phyloP scores from a whole-genome alignment of 208 protist genomes.

The Leishmania braziliensis region DNA sequence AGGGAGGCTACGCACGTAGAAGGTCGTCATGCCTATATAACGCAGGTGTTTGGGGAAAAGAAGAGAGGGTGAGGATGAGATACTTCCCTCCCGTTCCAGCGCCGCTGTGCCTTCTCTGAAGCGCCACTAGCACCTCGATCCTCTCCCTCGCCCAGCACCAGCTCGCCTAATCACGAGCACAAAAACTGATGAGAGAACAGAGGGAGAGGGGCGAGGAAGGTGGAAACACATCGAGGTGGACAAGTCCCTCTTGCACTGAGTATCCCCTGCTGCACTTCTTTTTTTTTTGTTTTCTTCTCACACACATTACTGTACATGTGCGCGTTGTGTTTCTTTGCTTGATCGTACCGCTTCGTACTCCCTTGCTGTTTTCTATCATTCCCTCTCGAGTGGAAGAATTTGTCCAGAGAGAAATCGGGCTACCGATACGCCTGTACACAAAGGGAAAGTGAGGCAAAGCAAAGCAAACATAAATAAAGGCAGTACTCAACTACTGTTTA shows the following conservation, averaged over 20 bases:
- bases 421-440: not conserved
- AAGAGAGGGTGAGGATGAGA: not conserved
- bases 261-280: not conserved
- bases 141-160: not conserved
- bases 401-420: not conserved
- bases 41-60: not conserved
- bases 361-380: not conserved
- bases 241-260: not conserved
- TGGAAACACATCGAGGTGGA: not conserved
- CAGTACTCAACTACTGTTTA: not conserved
- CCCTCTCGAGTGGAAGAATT: not conserved
- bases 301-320: not conserved
- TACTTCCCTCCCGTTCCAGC: not conserved
- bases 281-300: not conserved
- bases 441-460: not conserved
- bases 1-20: not conserved
- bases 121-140: not conserved
- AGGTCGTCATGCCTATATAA: not conserved
- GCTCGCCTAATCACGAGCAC: not conserved
- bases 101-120: not conserved
- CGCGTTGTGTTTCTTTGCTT: not conserved
- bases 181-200: not conserved
- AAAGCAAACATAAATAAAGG: not conserved
- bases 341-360: not conserved
- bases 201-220: not conserved